Conservation (phyloP, 2,329 filamentous ascomycete species). For the Pochonia chlamydosporia region DNA sequence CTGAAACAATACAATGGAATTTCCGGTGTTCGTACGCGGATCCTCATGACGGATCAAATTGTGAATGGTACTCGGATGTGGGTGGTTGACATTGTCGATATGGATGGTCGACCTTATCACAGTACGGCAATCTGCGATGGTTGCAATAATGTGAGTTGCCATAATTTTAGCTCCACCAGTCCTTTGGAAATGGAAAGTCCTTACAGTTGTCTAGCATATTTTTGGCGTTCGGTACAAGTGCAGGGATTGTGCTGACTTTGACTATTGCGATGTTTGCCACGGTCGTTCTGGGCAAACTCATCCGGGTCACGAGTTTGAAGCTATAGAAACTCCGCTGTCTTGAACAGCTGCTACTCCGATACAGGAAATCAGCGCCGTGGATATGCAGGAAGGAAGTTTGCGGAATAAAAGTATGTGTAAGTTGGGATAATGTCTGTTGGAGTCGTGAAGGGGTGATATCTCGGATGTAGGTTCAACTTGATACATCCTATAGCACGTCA, state of each 20-base stretch:
- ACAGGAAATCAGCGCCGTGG: too few species aligned
- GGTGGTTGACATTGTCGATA: slow-evolving; percentile 6
- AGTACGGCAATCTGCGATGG: neutral
- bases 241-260: neutral
- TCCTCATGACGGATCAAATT: neutral
- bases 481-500: too few species aligned
- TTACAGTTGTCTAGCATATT: neutral
- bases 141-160: neutral
- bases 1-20: neutral
- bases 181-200: too few species aligned
- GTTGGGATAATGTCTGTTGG: too few species aligned
- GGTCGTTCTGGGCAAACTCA: neutral
- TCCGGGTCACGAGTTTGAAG: neutral
- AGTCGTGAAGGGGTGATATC: too few species aligned
- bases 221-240: neutral
- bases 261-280: neutral
- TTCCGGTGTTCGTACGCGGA: neutral
- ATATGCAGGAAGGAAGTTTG: too few species aligned
- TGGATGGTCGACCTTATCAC: neutral
- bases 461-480: too few species aligned
- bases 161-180: neutral
- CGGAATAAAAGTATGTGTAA: too few species aligned
- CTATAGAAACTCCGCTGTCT: neutral
- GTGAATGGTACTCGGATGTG: slow-evolving; percentile 2
- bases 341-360: too few species aligned